Percentiles rank a stretch among this genome's conserved stretches.
Evolutionary conservation across 208 protist genomes (phyloP).

Genomic region (Trypanosoma caninum): DNA sequence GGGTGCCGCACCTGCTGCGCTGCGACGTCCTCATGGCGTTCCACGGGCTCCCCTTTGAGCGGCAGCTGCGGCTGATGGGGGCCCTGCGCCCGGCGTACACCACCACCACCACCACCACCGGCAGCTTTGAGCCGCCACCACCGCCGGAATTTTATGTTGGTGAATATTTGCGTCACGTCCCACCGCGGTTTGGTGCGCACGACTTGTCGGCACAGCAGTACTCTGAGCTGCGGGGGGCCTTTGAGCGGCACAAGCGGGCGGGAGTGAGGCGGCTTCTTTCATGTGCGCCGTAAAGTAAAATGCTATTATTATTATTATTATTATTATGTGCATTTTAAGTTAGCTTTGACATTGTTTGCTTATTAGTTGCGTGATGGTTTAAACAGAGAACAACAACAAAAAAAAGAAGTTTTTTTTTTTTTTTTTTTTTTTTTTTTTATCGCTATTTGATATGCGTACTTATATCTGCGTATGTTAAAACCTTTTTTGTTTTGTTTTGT

Average conservation of each 20-base stretch:
- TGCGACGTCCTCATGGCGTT: constrained; percentile 80
- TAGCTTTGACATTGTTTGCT: constrained; percentile 1
- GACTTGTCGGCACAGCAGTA: constrained; percentile 26
- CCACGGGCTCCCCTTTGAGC: constrained; percentile 25
- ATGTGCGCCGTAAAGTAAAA: constrained; percentile 2
- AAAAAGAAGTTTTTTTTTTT: not conserved
- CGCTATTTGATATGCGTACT: not conserved
- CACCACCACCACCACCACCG: constrained; percentile 3
- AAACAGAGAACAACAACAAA: not conserved
- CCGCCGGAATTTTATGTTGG: constrained; percentile 18
- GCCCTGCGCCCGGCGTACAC: constrained; percentile 11
- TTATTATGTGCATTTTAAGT: constrained; percentile 14
- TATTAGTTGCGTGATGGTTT: not conserved
- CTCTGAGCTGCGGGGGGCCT: constrained; percentile 41
- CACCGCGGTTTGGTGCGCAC: constrained; percentile 16
- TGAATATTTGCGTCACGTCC: constrained; percentile 3
- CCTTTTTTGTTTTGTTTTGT: no score
- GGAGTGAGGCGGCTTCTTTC: constrained; percentile 38
- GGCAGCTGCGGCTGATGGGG: constrained; percentile 48
- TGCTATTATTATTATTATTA: constrained; percentile 5
- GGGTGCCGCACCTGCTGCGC: constrained; percentile 43
- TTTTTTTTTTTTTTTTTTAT: constrained; percentile 16
- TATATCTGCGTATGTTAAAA: not conserved
- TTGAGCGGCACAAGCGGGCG: constrained; percentile 64
- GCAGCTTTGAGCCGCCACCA: no score